Conservation (phyloP, 2,329 filamentous ascomycete genomes). For the Ophiostoma montium region DNA sequence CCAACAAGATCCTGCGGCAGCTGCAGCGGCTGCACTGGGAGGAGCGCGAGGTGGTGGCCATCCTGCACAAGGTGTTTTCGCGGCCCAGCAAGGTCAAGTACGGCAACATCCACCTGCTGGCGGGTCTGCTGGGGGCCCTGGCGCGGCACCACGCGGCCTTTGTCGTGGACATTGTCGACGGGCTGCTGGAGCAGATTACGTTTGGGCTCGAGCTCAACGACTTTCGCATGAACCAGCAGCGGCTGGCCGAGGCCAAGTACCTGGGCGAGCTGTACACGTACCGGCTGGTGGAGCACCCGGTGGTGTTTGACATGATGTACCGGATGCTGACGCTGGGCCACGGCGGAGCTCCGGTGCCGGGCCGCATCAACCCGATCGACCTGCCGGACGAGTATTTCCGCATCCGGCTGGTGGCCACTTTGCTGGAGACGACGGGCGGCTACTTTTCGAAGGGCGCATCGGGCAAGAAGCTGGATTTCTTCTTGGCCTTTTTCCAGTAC, state of each 20-base stretch:
- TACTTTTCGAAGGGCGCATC: slow-evolving; percentile 90
- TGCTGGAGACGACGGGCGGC: slow-evolving; percentile 89
- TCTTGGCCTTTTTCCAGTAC: slow-evolving; percentile 91
- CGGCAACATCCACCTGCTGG: slow-evolving; percentile 86
- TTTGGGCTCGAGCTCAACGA: slow-evolving; percentile 90
- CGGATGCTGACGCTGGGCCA: slow-evolving; percentile 90
- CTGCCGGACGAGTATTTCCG: slow-evolving; percentile 91
- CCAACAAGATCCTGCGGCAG: slow-evolving; percentile 86
- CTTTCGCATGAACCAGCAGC: slow-evolving; percentile 91
- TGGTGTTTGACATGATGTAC: slow-evolving; percentile 92
- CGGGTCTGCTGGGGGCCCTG: slow-evolving; percentile 75
- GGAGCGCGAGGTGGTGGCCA: slow-evolving; percentile 54
- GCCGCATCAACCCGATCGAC: slow-evolving; percentile 64
- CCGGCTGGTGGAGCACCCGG: slow-evolving; percentile 85
- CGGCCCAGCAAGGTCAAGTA: slow-evolving; percentile 97
- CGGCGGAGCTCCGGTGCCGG: slow-evolving; percentile 68
- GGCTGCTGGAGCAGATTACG: slow-evolving; percentile 73
- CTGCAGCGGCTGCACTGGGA: slow-evolving; percentile 97
- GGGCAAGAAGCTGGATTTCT: slow-evolving; percentile 96
- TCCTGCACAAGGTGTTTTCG: slow-evolving; percentile 77
- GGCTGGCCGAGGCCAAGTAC: slow-evolving; percentile 92
- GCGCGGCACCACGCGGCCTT: slow-evolving; percentile 89
- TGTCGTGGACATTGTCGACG: slow-evolving; percentile 81
- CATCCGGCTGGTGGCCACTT: slow-evolving; percentile 74
- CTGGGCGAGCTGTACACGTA: slow-evolving; percentile 96